Base-by-base conservation (phyloP, 2,329 filamentous ascomycete genomes). In the Talaromyces piceae region DNA sequence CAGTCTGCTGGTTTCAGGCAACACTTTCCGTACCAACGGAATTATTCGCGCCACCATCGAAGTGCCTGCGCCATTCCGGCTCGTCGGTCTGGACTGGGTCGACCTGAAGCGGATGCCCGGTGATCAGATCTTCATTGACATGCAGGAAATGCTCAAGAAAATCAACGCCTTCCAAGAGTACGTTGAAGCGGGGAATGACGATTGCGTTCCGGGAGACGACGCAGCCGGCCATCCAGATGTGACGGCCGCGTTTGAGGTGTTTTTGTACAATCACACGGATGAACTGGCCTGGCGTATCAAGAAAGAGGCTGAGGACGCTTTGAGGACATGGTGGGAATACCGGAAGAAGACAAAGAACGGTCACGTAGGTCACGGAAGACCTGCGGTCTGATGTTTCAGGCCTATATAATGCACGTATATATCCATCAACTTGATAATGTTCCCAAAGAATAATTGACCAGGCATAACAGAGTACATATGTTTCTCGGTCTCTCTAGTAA, bases 31-130 rank as follows among this genome's bases (percentile, higher is more conserved):
- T 3, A 58, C 56, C 4, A 11, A 50, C 37, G 56, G 54, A 11
- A 54, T 60, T n/a, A 59, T 59, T 4, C 47, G 55, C 2, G 60
- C 58, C 3, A 63, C 61, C 1, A 23, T 63, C 3, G 57, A 52
- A 11, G 50, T 55, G n/a, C 41, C 33, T 1, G 45, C 50, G 7
- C 44, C 41, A 2, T 61, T 56, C 37, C 57, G 58, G 7, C 44
- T 63, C 13, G 55, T 48, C 7, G 55, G 52, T 0, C 50, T 63
- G 4, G 52, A 63, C 43, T 63, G 61, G 61, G 58, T 62, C 7
- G 43, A 47, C 2, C 47, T 63, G 45, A 55, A 54, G 5, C 43
- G 61, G n/a, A 54, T 63, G 26, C 61, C 61, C 2, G 27, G 41
- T 9, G 51, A 55, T 33, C 52, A 45, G 13, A 53, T 59, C 3